Evolutionary conservation across 192 early-diverging fungal genomes (phyloP).

Genomic region (Mortierella antarctica): DNA sequence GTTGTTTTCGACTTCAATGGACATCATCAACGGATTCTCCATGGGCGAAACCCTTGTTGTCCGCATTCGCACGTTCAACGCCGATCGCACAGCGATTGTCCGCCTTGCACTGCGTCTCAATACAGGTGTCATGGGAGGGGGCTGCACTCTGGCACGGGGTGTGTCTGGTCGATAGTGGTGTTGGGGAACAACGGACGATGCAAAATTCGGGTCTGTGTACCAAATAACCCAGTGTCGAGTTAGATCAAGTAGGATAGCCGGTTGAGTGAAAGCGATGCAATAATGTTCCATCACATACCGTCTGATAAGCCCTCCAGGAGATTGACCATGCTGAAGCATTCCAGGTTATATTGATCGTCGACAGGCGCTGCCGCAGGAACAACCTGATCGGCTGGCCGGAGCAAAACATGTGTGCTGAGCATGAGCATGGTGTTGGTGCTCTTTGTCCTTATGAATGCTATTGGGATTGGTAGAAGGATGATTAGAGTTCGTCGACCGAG

Average conservation of each 20-base stretch:
- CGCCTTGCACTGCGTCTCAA: conserved; percentile 55
- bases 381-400: conserved; percentile 33
- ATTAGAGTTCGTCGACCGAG: background rate
- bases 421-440: conserved; percentile 49
- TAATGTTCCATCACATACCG: conserved; percentile 41
- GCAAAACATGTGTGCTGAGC: conserved; percentile 50
- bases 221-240: background rate
- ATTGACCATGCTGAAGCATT: conserved; percentile 65
- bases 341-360: conserved; percentile 58
- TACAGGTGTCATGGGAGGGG: conserved; percentile 21
- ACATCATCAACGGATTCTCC: conserved; percentile 72
- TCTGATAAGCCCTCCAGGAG: conserved; percentile 61
- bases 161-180: conserved; percentile 47
- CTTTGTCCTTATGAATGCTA: conserved; percentile 52
- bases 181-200: conserved; percentile 22
- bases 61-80: conserved; percentile 67
- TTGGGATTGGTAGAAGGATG: conserved; percentile 15
- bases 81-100: conserved; percentile 61
- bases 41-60: conserved; percentile 66
- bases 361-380: conserved; percentile 37
- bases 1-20: conserved; percentile 70
- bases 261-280: background rate
- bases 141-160: conserved; percentile 33
- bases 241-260: background rate
- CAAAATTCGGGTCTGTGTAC: conserved; percentile 26